A percentile compares a stretch with the other conserved stretches of the same genome.
Evolutionary conservation across 2,329 filamentous ascomycete species (phyloP).

Genomic region (Rhynchosporium secalis): DNA sequence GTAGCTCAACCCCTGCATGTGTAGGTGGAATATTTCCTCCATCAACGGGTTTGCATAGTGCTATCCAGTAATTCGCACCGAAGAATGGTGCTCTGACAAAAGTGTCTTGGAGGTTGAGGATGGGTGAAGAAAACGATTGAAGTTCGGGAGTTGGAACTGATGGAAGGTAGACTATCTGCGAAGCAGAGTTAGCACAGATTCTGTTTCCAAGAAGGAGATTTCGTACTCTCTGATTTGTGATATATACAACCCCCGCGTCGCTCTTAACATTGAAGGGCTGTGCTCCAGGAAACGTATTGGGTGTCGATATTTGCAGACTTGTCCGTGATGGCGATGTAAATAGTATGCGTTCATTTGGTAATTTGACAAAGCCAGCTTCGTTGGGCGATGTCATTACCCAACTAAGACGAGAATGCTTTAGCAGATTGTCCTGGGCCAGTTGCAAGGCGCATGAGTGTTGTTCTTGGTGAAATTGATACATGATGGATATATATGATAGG

Average conservation of each 20-base stretch:
- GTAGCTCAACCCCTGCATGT: slow-evolving; percentile 73
- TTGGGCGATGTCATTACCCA: slow-evolving; percentile 90
- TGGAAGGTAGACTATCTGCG: slow-evolving; percentile 84
- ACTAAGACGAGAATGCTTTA: slow-evolving; percentile 46
- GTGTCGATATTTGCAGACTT: slow-evolving; percentile 67
- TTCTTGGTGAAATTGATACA: slow-evolving; percentile 39
- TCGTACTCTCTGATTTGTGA: slow-evolving; percentile 82
- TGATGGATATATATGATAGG: slow-evolving; percentile 20
- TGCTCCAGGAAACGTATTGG: slow-evolving; percentile 60
- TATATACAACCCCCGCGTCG: slow-evolving; percentile 72
- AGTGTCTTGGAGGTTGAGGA: slow-evolving; percentile 84
- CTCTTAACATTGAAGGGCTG: slow-evolving; percentile 69
- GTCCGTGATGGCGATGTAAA: slow-evolving; percentile 80
- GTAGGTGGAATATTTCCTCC: slow-evolving; percentile 79
- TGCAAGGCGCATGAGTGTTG: slow-evolving; percentile 36
- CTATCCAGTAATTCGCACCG: slow-evolving; percentile 87
- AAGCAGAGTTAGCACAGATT: slow-evolving; percentile 22
- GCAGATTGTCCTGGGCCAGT: slow-evolving; percentile 33
- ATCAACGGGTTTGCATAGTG: slow-evolving; percentile 74
- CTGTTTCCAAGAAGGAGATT: slow-evolving; percentile 27
- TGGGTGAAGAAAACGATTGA: slow-evolving; percentile 85
- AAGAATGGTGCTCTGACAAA: slow-evolving; percentile 88
- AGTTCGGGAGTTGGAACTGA: slow-evolving; percentile 63
- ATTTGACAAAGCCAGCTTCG: slow-evolving; percentile 72
- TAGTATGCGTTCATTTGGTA: slow-evolving; percentile 80